Base-by-base conservation (phyloP, 805 yeast species). In the Starmerella vitae region DNA sequence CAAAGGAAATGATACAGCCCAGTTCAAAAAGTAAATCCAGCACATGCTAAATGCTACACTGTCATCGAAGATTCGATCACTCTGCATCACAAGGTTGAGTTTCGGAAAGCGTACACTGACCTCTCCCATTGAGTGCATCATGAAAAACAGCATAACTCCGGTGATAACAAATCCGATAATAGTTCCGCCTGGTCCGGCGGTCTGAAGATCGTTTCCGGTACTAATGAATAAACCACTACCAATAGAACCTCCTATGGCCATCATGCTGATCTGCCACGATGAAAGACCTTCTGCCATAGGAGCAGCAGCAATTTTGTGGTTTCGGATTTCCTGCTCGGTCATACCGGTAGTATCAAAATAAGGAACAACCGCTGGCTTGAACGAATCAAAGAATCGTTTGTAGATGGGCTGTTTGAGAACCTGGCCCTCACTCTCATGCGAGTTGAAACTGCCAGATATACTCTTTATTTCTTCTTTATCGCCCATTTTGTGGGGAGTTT, bases 141-240 rank as follows among this genome's bases (percentile, higher is more conserved):
- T 76, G 56, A 72, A 68, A 48, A 70, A 76, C 37, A 79, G 68
- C 61, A 77, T 71, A 33, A 74, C 60, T 19, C 82, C 82, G 58
- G 77, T 70, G 32, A 74, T 55, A 28, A 68, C 60, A 53, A 70
- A 74, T 27, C 80, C 73, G 30, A 76, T 64, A 34, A 78, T 59
- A 27, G 70, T 48, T 36, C 72, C 70, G 4, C 68, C 80, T 4
- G 84, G 82, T 26, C 86, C 88, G 15, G 63, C 66, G 4, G 62
- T 57, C 24, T 59, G 54, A 46, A 79, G 64, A 2, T 79, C 69
- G 15, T 63, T 58, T 29, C 83, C 84, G 12, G 74, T 64, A 49
- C 85, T 84, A 36, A 79, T 75, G 47, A 79, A 72, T 40, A 78
- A 59, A 55, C 88, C 86, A 3, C 84, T 76, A 48, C 88, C 88